A percentile compares a stretch with the other conserved stretches of the same genome.
These are phyloP conservation scores for Ogataea minuta DNA, from an alignment of 805 yeast species.

Conservation along the genomic window DNA sequence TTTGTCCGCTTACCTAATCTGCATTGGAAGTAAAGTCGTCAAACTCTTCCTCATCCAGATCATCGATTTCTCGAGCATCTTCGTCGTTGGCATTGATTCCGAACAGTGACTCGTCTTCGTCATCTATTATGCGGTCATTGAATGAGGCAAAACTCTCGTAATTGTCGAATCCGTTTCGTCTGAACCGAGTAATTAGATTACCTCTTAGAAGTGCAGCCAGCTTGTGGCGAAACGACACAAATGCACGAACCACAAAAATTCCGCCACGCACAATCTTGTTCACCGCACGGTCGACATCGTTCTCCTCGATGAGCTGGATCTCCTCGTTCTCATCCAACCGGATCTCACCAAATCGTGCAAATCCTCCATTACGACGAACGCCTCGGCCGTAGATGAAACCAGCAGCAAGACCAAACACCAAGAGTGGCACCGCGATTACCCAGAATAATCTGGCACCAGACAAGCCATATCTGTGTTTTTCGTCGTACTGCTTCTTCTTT, in stretches of 20 bases:
- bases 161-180: constrained; percentile 20
- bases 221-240: constrained; percentile 17
- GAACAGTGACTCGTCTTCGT: constrained; percentile 34
- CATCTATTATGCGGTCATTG: constrained; percentile 33
- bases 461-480: constrained; percentile 48
- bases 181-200: constrained; percentile 24
- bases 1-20: constrained; percentile 1
- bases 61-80: constrained; percentile 48
- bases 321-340: constrained; percentile 74
- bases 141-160: constrained; percentile 26
- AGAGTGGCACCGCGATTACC: constrained; percentile 56
- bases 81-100: constrained; percentile 39
- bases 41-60: constrained; percentile 33
- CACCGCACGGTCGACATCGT: constrained; percentile 54
- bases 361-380: constrained; percentile 74
- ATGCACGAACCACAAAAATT: constrained; percentile 33
- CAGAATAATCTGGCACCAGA: constrained; percentile 52
- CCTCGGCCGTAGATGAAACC: constrained; percentile 81
- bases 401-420: constrained; percentile 49
- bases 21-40: constrained; percentile 24
- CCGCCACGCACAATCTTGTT: constrained; percentile 61
- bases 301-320: constrained; percentile 54
- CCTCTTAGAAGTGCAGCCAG: constrained; percentile 22
- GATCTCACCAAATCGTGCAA: constrained; percentile 78
- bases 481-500: constrained; percentile 57